Evolutionary conservation across 257 asterid species (phyloP), one percentile per base, ranked within the genome.

Genomic region (Osmanthus fragrans): DNA sequence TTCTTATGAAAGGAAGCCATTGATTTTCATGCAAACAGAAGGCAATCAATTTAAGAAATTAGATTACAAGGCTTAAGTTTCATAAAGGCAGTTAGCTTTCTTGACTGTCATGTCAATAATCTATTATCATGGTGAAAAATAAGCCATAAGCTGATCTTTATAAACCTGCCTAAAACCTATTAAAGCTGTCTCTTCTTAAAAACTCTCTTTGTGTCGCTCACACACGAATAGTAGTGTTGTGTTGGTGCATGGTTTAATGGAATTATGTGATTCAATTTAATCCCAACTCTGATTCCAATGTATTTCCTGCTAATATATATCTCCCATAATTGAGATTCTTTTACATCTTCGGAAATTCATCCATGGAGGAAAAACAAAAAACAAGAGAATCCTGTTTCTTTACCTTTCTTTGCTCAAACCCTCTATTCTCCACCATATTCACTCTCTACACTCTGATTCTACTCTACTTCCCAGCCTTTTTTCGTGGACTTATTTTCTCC

Each of bases 351-450:
- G 25, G 18, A 63, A 60, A 73, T 30, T 73, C 78, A 83, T 79
- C 82, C 71, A 11, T 23, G 64, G 40, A 32, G 40, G 69, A 37
- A 32, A 79, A 45, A 10, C 27, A 18, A 45, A 79, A 25, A 21
- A 18, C 25, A 5, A 63, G 12, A 13, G 37, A 40, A 45, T 39
- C 64, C 45, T 73, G 47, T 40, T 49, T 70, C 21, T 85, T 76
- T 78, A 36, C 84, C 15, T 56, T 83, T 71, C 79, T 83, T 47
- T 75, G 72, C 21, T 73, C 86, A 23, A 71, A 83, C 70, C 79
- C 97, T 29, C 82, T 94, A 25, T 80, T 90, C 78, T 85, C 96
- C 15, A 71, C 89, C 71, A 78, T 92, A 12, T 65, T 89, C 82
- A 82, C 97, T 56, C 79, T 94, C 70, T 91, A 84, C 85, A 73